These are phyloP conservation scores for Plantago elongata DNA, from an alignment of 257 asterid species.

Conservation along the genomic window DNA sequence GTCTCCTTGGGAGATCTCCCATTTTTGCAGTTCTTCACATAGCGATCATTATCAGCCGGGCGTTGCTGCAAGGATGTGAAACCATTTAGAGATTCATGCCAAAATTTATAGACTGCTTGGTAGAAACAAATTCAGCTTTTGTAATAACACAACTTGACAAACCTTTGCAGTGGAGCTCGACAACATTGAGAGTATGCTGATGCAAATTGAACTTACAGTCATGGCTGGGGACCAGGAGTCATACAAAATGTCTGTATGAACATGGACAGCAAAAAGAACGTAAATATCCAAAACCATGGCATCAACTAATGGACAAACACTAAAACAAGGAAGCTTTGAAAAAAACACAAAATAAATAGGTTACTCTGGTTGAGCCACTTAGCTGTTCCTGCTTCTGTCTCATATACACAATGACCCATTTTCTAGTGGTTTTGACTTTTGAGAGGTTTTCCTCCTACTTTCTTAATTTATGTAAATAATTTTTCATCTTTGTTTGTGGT, in stretches of 20 bases:
- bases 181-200: constrained; percentile 96
- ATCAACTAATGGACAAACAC: constrained; percentile 7
- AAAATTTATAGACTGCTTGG: background rate
- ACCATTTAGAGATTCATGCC: background rate
- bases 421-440: no score
- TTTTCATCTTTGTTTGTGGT: no score
- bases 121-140: background rate
- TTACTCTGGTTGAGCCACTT: background rate
- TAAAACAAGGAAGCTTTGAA: background rate
- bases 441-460: no score
- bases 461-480: no score
- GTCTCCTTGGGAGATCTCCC: constrained; percentile 99
- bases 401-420: no score
- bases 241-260: constrained; percentile 67
- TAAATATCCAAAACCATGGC: constrained; percentile 1
- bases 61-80: constrained; percentile 58
- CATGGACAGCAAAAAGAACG: constrained; percentile 2
- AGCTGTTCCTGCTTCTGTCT: no score
- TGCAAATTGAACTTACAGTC: constrained; percentile 95
- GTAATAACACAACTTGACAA: constrained; percentile 1
- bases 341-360: background rate
- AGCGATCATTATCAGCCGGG: constrained; percentile 92
- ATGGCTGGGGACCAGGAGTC: constrained; percentile 99
- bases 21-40: constrained; percentile 88
- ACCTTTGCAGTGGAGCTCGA: constrained; percentile 96